Evolutionary conservation across 2,329 filamentous ascomycete species (phyloP).

Genomic region (Penicillium sp.): DNA sequence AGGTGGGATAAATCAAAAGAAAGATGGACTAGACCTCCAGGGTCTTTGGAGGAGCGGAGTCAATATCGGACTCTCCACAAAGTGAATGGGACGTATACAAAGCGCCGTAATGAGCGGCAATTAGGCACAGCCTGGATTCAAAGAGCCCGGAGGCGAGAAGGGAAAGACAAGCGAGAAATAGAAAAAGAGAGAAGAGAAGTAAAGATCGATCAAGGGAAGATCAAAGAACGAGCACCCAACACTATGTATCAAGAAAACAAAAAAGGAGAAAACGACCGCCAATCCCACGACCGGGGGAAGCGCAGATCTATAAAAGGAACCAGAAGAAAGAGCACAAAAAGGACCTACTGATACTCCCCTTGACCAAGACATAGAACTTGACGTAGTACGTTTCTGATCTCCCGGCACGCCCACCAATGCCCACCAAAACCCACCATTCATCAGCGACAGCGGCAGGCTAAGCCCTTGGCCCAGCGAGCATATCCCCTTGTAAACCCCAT

Average conservation of each 20-base stretch:
- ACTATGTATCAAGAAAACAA: conserved; percentile 19
- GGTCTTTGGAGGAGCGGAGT: not conserved
- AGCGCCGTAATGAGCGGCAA: conserved; percentile 2
- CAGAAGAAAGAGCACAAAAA: conserved; percentile 2
- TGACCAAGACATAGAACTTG: no score
- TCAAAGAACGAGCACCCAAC: conserved; percentile 4
- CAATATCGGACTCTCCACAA: not conserved
- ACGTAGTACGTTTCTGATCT: conserved; percentile 16
- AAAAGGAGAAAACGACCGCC: conserved; percentile 7
- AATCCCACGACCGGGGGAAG: conserved; percentile 5
- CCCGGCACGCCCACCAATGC: not conserved
- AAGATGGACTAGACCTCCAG: conserved; percentile 1
- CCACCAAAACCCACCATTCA: conserved; percentile 18
- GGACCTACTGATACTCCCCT: no score
- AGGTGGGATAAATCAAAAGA: not conserved
- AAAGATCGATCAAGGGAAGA: conserved; percentile 8
- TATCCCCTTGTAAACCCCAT: no score
- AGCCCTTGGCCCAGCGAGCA: conserved; percentile 16
- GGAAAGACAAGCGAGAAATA: conserved; percentile 15
- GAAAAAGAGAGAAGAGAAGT: conserved; percentile 13
- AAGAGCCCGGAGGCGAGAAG: conserved; percentile 11
- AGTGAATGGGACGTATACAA: conserved; percentile 10
- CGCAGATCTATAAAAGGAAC: conserved; percentile 20
- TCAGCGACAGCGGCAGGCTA: not conserved
- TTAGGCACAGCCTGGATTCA: conserved; percentile 11